These are phyloP conservation scores for Cercospora sesami DNA, from an alignment of 2,329 filamentous ascomycete genomes.

Conservation along the genomic window DNA sequence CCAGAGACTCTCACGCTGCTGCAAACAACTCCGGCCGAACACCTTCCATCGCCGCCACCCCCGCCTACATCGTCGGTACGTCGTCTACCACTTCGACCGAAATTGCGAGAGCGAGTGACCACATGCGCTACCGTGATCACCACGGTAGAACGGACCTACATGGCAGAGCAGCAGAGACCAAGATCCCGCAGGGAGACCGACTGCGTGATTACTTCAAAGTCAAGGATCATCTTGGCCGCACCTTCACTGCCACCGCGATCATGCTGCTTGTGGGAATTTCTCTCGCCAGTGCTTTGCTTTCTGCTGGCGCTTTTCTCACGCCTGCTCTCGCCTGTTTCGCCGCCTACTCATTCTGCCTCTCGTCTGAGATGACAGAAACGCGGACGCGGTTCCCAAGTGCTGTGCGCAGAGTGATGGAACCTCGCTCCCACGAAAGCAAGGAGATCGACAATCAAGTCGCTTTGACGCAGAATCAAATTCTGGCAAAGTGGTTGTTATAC, in stretches of 20 bases:
- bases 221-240: slow-evolving; percentile 1
- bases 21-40: neutral
- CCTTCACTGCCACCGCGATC: neutral
- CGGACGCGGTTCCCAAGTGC: neutral
- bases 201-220: slow-evolving; percentile 13
- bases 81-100: neutral
- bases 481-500: neutral
- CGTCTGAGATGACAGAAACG: neutral
- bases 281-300: neutral
- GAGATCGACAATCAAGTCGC: neutral
- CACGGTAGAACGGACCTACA: slow-evolving; percentile 26
- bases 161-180: neutral
- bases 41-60: slow-evolving; percentile 2
- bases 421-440: neutral
- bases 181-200: slow-evolving; percentile 1
- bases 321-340: neutral
- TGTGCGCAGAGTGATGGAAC: neutral
- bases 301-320: neutral
- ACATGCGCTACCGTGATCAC: slow-evolving; percentile 30
- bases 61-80: slow-evolving; percentile 1
- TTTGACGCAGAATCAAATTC: neutral
- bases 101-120: slow-evolving; percentile 12
- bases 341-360: neutral
- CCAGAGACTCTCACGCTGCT: slow-evolving; percentile 14
- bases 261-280: neutral